Evolutionary conservation across 2,329 filamentous ascomycete species (phyloP).

Genomic region (Talaromyces pinophilus): DNA sequence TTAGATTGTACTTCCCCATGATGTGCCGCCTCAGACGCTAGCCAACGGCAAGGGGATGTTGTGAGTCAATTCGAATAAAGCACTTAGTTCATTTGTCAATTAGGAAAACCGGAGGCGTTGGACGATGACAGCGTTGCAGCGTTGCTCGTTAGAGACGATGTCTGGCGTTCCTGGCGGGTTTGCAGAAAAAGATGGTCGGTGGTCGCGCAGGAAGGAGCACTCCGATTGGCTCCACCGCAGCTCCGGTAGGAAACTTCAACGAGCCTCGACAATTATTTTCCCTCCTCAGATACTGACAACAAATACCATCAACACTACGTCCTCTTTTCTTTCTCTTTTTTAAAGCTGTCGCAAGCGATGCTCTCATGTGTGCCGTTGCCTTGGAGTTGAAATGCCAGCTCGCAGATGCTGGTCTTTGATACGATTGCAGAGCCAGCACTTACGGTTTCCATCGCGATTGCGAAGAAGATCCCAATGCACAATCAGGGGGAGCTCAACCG

Average conservation of each 20-base stretch:
- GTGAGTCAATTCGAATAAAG: neutral
- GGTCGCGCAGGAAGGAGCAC: constrained; percentile 29
- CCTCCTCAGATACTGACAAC: neutral
- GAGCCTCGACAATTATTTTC: constrained; percentile 3
- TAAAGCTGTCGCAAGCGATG: constrained; percentile 24
- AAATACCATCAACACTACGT: neutral
- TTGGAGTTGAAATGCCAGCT: constrained; percentile 59
- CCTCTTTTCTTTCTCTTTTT: neutral
- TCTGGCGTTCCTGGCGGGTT: constrained; percentile 9
- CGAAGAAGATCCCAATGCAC: constrained; percentile 10
- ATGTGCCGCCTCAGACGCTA: constrained; percentile 20
- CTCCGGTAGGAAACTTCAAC: constrained; percentile 34
- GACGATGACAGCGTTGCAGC: neutral
- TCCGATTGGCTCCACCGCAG: constrained; percentile 41
- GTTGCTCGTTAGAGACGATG: neutral
- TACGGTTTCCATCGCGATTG: constrained; percentile 34
- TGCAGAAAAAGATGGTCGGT: constrained; percentile 39
- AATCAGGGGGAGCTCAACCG: neutral
- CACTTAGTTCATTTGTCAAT: neutral
- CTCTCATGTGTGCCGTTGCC: constrained; percentile 34
- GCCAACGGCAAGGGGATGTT: neutral
- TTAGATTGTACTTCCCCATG: constrained; percentile 52
- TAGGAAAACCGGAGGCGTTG: neutral
- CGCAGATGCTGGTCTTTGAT: constrained; percentile 65
- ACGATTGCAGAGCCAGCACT: constrained; percentile 55